Evolutionary conservation across 768 basidiomycete species (phyloP), one percentile per base, ranked within the genome.

Genomic region (Serpula lacrymans): DNA sequence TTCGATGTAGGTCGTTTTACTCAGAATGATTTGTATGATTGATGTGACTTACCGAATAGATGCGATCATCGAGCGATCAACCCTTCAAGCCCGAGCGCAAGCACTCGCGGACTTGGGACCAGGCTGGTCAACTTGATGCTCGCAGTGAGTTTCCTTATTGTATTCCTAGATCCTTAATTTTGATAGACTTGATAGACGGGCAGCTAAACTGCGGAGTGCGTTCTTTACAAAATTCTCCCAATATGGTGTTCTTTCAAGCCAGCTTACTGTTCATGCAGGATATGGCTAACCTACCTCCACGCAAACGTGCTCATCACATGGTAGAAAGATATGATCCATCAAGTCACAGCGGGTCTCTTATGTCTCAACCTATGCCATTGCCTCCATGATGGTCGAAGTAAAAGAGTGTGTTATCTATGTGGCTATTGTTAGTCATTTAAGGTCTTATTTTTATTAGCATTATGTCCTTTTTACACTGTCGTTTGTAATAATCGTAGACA

Each of bases 261-360:
- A 17, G 49, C 41, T 46, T 45, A 48, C 29, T 49, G 39, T 47
- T 47, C 39, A 46, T 64, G 34, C 67, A 78, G 63, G 77, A 79
- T 48, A 65, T 80, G 47, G 58, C 75, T 44, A 68, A 66, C 29
- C 54, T 80, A 33, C 78, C 80, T 13, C 56, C 65, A 16, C 71
- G 82, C 54, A 83, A 84, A 62, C 76, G 82, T 40, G 63, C 74
- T 16, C 82, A 83, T 58, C 80, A 82, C 55, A 75, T 82, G 70
- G 77, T 81, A 62, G 68, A 72, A 34, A 68, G 69, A 12, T 79
- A 75, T 50, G 75, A 81, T 55, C 60, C 57, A 67, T 78, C 50
- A 59, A 75, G 67, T 39, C 62, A 68, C 53, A 71, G 65, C 45
- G 64, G 72, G 36, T 68, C 77, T 33, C 50, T 82, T 50, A 79